Evolutionary conservation across 1,284 basidiomycete species (phyloP), one percentile per base, ranked within the genome.

Genomic region (Sphaerobolus stellatus): DNA sequence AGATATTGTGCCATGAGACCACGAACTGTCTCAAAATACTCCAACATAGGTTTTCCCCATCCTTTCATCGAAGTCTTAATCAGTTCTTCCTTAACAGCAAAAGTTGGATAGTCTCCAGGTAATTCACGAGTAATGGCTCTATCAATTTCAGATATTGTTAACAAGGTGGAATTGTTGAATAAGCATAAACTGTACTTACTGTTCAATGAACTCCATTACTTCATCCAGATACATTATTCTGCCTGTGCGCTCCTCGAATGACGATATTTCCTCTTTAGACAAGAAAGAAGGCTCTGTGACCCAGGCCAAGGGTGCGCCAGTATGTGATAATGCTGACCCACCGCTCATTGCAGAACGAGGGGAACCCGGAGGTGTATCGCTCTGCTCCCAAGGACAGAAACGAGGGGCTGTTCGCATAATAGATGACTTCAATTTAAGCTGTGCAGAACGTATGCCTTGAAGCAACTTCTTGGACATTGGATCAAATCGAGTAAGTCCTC

Each of bases 121-220:
- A 90, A 72, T 62, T 90, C 85, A 5, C 86, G 81, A 0, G 85
- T 85, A 1, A 81, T 76, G 1, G 84, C 78, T 7, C 88, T 90
- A 55, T 8, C 46, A 64, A 87, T 85, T 69, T 63, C 24, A 43
- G 20, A 1, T 81, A 6, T 14, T 29, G 25, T 29, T 13, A 13
- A 7, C 16, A 14, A 16, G 31, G 22, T 25, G 4, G 4, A 48
- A 48, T 20, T 13, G 3, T 48, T 29, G 2, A 6, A 20, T 44
- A 13, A 27, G 25, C 9, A n/a, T 13, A 29, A 22, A 16, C 14
- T 16, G 7, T n/a, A 56, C 57, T 8, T 27, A 56, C 57, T 49
- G 49, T 53, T 52, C 38, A 11, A 41, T 80, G 3, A 70, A 67
- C 4, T 72, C 54, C 41, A 81, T 64, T 1, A 88, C 38, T 30